phyloP scores from a whole-genome alignment of 2,329 filamentous ascomycete species.

The Apiospora arundinis region DNA sequence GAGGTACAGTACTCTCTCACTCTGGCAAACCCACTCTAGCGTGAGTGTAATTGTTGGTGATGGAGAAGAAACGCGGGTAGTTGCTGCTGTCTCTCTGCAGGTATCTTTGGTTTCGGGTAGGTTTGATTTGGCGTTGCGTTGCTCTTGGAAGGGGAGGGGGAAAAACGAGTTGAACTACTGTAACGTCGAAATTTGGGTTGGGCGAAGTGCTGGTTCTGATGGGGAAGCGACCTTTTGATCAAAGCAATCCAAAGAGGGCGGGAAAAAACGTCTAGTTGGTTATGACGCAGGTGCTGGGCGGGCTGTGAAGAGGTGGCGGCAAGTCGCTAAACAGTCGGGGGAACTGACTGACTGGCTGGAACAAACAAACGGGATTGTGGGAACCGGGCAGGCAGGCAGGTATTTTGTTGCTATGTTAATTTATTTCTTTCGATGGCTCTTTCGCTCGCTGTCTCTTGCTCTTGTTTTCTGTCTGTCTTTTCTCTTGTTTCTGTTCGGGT shows the following conservation, averaged over 20 bases:
- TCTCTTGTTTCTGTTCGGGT: background rate
- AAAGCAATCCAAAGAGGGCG: conserved; percentile 10
- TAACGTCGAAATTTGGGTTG: conserved; percentile 16
- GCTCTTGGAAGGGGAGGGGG: background rate
- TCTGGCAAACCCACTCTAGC: conserved; percentile 14
- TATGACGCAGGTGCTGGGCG: conserved; percentile 10
- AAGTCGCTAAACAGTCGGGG: conserved; percentile 19
- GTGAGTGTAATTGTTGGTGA: background rate
- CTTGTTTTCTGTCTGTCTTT: background rate
- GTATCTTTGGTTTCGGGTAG: conserved; percentile 10
- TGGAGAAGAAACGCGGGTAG: conserved; percentile 6
- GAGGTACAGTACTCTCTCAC: background rate
- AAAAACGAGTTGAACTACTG: conserved; percentile 11
- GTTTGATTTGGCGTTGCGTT: conserved; percentile 11
- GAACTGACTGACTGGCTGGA: conserved; percentile 6
- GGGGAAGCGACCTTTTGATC: conserved; percentile 17
- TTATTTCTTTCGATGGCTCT: background rate
- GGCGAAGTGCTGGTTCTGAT: conserved; percentile 12
- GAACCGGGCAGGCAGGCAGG: background rate
- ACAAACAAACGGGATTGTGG: conserved; percentile 13
- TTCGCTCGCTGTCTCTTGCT: background rate
- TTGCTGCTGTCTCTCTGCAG: background rate
- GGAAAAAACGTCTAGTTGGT: conserved; percentile 12
- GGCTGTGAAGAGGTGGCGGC: conserved; percentile 6
- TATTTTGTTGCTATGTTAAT: conserved; percentile 2